These are phyloP conservation scores for Venturia oleaginea DNA, from an alignment of 2,329 filamentous ascomycete species.

Conservation along the genomic window DNA sequence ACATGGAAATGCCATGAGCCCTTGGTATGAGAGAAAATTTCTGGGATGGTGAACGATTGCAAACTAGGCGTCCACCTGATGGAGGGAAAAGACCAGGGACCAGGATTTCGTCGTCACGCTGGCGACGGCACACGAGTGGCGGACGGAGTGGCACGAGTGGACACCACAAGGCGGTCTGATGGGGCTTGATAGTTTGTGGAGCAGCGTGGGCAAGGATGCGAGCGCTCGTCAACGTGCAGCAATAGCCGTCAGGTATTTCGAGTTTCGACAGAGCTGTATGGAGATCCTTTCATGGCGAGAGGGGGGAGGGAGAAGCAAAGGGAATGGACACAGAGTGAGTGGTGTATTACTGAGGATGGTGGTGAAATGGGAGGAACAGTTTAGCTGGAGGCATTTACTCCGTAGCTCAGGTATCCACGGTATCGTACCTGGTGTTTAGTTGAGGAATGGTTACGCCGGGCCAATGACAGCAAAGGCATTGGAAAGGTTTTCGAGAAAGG, in stretches of 20 bases:
- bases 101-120: background rate
- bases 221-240: constrained; percentile 4
- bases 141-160: background rate
- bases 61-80: background rate
- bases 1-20: background rate
- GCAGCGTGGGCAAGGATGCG: background rate
- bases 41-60: background rate
- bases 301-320: background rate
- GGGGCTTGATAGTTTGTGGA: constrained; percentile 5
- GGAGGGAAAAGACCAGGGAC: background rate
- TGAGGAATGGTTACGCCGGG: background rate
- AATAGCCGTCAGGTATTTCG: background rate
- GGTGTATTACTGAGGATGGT: too few species aligned
- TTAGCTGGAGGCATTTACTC: background rate
- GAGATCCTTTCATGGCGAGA: background rate
- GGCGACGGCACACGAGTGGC: background rate
- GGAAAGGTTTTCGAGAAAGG: background rate
- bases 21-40: background rate
- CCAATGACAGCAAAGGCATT: background rate
- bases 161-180: background rate
- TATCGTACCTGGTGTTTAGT: background rate
- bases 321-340: background rate
- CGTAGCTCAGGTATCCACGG: too few species aligned
- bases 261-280: background rate
- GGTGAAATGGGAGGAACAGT: too few species aligned